Conservation (phyloP, 768 basidiomycete species). For the Rhizopogon vesiculosus region DNA sequence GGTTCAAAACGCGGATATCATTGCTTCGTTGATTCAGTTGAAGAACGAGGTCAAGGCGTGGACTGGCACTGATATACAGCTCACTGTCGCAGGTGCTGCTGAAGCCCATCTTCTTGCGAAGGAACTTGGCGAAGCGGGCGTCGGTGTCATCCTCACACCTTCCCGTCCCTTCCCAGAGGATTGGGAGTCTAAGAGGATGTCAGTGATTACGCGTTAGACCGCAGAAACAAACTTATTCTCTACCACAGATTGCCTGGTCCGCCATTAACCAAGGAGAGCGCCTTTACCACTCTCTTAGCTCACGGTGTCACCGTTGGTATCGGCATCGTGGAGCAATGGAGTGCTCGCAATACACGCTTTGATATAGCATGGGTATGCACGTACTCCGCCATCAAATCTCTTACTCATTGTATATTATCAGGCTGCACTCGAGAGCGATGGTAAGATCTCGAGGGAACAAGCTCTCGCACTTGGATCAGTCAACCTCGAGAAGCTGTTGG, state of each 20-base stretch:
- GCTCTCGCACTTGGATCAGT: slow-evolving; percentile 51
- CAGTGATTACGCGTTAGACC: neutral
- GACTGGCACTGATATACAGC: slow-evolving; percentile 38
- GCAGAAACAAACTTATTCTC: slow-evolving; percentile 3
- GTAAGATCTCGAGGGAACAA: slow-evolving; percentile 34
- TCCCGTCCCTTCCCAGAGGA: slow-evolving; percentile 63
- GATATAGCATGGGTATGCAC: slow-evolving; percentile 75
- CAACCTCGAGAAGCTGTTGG: slow-evolving; percentile 48
- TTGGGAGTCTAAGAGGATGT: slow-evolving; percentile 58
- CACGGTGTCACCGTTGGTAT: slow-evolving; percentile 73
- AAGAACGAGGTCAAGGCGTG: slow-evolving; percentile 56
- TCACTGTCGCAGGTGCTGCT: slow-evolving; percentile 62
- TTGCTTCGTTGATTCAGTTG: slow-evolving; percentile 69
- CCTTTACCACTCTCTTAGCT: slow-evolving; percentile 54
- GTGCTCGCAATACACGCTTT: slow-evolving; percentile 71
- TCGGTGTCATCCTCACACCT: slow-evolving; percentile 69
- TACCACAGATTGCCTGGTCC: slow-evolving; percentile 24
- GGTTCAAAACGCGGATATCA: slow-evolving; percentile 75
- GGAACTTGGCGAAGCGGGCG: slow-evolving; percentile 58
- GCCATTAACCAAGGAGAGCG: slow-evolving; percentile 37
- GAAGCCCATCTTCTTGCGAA: slow-evolving; percentile 73
- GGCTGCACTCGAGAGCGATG: slow-evolving; percentile 36
- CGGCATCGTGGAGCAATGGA: slow-evolving; percentile 63
- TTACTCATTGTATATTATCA: slow-evolving; percentile 15
- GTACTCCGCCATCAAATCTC: slow-evolving; percentile 15